These are phyloP conservation scores for Dictyostelium firmibasis DNA, from an alignment of 78 protist species.

Conservation along the genomic window DNA sequence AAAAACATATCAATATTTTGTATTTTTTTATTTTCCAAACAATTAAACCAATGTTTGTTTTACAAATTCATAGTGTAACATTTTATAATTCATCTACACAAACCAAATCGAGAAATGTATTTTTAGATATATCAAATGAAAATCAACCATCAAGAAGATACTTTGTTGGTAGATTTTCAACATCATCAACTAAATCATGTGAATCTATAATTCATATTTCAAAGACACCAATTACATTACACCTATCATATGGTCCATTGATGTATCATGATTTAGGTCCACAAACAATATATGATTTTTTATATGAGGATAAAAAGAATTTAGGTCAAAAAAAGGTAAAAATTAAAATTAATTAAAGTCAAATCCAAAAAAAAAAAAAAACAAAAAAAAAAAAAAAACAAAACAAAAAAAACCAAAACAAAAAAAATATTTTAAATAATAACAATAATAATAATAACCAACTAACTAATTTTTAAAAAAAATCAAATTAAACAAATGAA, in stretches of 20 bases:
- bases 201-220: conserved; percentile 73
- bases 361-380: not conserved
- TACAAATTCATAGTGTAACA: conserved; percentile 79
- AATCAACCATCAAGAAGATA: conserved; percentile 74
- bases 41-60: conserved; percentile 63
- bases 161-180: conserved; percentile 78
- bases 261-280: conserved; percentile 82
- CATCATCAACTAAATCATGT: conserved; percentile 68
- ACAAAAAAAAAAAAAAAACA: too few relatives aligned
- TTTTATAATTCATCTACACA: conserved; percentile 70
- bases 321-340: conserved; percentile 64
- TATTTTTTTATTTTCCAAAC: too few relatives aligned
- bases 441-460: too few relatives aligned
- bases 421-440: too few relatives aligned
- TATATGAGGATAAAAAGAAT: conserved; percentile 59
- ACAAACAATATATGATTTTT: conserved; percentile 69
- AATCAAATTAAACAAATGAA: too few relatives aligned
- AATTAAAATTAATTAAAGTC: too few relatives aligned
- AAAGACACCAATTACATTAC: conserved; percentile 66
- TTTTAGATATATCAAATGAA: conserved; percentile 74
- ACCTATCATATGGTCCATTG: conserved; percentile 72
- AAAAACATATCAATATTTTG: too few relatives aligned
- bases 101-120: conserved; percentile 73
- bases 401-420: too few relatives aligned
- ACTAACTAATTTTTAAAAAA: too few relatives aligned